Evolutionary conservation across 2,329 filamentous ascomycete genomes (phyloP).

Genomic region (Hypoxylon sp.): DNA sequence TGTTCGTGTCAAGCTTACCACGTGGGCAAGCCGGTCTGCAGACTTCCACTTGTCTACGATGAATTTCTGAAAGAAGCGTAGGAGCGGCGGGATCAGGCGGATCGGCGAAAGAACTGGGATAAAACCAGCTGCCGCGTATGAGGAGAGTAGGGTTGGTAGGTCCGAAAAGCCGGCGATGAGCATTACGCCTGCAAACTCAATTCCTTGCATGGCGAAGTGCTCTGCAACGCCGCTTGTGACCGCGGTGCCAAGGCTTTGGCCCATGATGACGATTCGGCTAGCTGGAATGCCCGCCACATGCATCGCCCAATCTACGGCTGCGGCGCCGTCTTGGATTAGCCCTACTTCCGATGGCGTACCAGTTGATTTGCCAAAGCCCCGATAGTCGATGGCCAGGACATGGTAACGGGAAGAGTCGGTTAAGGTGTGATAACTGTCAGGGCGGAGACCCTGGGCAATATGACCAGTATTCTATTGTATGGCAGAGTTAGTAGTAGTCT

Average conservation of each 20-base stretch:
- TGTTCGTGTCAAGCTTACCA: slow-evolving; percentile 66
- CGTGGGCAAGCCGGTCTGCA: slow-evolving; percentile 72
- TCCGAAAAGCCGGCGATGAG: slow-evolving; percentile 85
- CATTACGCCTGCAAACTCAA: slow-evolving; percentile 84
- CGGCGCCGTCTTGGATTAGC: slow-evolving; percentile 82
- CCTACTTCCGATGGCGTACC: slow-evolving; percentile 86
- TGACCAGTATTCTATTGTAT: slow-evolving; percentile 82
- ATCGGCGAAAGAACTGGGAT: slow-evolving; percentile 86
- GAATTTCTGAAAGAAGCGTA: slow-evolving; percentile 71
- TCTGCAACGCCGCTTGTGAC: slow-evolving; percentile 83
- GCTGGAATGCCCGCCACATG: slow-evolving; percentile 75
- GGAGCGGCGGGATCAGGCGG: slow-evolving; percentile 73
- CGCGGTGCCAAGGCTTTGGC: slow-evolving; percentile 90
- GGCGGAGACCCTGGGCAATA: slow-evolving; percentile 82
- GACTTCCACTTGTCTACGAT: slow-evolving; percentile 89
- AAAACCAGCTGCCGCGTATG: slow-evolving; percentile 83
- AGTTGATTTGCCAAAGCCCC: slow-evolving; percentile 86
- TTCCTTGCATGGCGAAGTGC: slow-evolving; percentile 71
- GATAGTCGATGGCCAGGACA: slow-evolving; percentile 90
- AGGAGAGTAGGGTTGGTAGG: slow-evolving; percentile 79
- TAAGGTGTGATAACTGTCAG: slow-evolving; percentile 82
- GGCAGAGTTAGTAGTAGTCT: slow-evolving; percentile 58
- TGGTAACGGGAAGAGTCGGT: slow-evolving; percentile 82
- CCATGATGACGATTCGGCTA: slow-evolving; percentile 82
- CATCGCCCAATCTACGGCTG: slow-evolving; percentile 81